Evolutionary conservation across 179 eudicot species (phyloP), one percentile per base, ranked within the genome.

Genomic region (Spergularia azorica): DNA sequence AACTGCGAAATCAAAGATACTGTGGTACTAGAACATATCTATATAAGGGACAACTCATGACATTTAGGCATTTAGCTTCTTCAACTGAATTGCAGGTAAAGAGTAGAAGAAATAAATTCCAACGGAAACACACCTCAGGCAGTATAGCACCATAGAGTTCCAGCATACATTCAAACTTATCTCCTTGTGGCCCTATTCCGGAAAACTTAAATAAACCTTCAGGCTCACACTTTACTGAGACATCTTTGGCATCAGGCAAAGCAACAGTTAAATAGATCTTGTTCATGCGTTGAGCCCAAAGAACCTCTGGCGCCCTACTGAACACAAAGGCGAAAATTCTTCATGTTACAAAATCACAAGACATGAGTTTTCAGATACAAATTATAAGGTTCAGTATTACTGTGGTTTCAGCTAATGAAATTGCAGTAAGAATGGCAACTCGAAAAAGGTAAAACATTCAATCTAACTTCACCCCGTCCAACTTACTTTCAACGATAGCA

Each of bases 251-350:
- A 82, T 93, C 96, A 5, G 91, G 96, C 67, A 93, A 78, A 41
- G 90, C 83, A 20, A 93, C 83, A 21, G 98, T 91, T 75, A 93
- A 82, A 82, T 87, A 91, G 56, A 91, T 79, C 85, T 88, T 90
- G 68, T 89, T 88, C 10, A 92, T 84, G 63, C 95, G 91, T 72
- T 93, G 97, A 62, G 98, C 98, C 98, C 96, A 91, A 67, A 93
- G 92, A 81, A 91, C 82, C 75, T 89, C 94, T 0, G 97, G 96
- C 56, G 85, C 84, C 59, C 91, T 87, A 81, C 93, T 93, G 89
- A 66, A 68, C 76, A 80, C 71, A 75, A 13, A 69, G 57, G 26
- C 38, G 5, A 76, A 41, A 50, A 56, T 63, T 17, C 13, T 58
- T 11, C 9, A 21, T 51, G 46, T 70, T 0, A 61, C 38, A 67